Percentiles rank a stretch among this genome's conserved stretches.
These are phyloP conservation scores for Phytophthora cactorum DNA, from an alignment of 352 stramenopile genomes.

Conservation along the genomic window DNA sequence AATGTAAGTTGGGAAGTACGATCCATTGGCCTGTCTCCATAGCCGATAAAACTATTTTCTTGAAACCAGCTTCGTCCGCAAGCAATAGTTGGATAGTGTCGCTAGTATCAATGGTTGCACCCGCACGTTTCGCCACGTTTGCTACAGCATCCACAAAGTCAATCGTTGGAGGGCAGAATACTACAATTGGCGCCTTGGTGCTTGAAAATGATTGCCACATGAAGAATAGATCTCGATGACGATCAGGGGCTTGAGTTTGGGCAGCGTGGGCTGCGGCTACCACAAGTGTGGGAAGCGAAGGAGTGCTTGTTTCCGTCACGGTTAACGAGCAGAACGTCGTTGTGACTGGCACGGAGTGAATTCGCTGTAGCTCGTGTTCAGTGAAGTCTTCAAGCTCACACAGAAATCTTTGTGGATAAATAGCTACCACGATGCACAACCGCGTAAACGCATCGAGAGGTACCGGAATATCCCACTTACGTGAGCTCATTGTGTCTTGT, in stretches of 20 bases:
- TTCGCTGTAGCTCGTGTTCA: constrained; percentile 18
- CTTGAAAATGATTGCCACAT: constrained; percentile 54
- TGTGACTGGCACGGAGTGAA: constrained; percentile 9
- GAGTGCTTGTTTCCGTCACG: constrained; percentile 2
- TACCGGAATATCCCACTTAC: constrained; percentile 13
- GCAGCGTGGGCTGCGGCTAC: constrained; percentile 20
- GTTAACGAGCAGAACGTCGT: constrained; percentile 2
- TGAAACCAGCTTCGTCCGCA: constrained; percentile 35
- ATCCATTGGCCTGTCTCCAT: constrained; percentile 66
- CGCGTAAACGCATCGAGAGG: constrained; percentile 27
- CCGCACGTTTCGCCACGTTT: constrained; percentile 35
- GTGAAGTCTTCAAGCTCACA: constrained; percentile 42
- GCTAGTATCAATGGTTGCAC: constrained; percentile 39
- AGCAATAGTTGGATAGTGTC: constrained; percentile 29
- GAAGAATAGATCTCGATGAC: constrained; percentile 23
- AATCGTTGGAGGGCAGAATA: constrained; percentile 32
- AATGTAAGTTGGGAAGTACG: constrained; percentile 51
- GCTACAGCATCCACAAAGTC: constrained; percentile 48
- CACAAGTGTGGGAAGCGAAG: constrained; percentile 23
- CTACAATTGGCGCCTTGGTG: constrained; percentile 35
- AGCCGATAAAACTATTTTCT: constrained; percentile 36
- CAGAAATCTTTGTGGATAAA: constrained; percentile 35
- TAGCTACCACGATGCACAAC: constrained; percentile 33
- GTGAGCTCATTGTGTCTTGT: constrained; percentile 6
- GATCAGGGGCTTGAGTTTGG: constrained; percentile 14